Conservation (phyloP, 305 asterid species). For the Fraxinus albicans region DNA sequence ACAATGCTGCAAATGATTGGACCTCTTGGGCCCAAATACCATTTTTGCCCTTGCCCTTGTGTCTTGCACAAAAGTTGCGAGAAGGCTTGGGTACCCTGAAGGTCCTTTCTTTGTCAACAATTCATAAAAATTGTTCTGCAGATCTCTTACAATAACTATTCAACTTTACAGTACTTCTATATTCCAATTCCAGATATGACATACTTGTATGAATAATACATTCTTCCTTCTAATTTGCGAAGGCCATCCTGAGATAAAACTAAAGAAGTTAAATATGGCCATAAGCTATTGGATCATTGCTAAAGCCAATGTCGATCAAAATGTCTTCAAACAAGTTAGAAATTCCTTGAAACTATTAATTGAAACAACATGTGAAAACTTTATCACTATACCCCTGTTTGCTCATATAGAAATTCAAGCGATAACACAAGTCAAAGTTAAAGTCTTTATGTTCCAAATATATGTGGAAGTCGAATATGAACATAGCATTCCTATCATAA, state of each 20-base stretch:
- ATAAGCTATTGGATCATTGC: neutral
- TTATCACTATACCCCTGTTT: neutral
- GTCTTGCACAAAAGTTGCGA: neutral
- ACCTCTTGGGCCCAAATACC: neutral
- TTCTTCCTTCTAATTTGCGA: neutral
- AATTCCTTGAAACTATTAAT: neutral
- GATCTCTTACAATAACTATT: neutral
- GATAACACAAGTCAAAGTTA: neutral
- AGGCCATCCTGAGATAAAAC: neutral
- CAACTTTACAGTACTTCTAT: neutral
- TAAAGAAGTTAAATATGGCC: neutral
- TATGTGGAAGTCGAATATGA: neutral
- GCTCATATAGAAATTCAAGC: neutral
- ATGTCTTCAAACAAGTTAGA: neutral
- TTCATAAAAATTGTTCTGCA: neutral
- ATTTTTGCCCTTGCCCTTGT: neutral
- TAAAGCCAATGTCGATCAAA: neutral
- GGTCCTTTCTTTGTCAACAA: neutral
- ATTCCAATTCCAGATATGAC: neutral
- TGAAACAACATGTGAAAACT: neutral
- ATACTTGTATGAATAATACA: neutral
- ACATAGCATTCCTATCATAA: neutral
- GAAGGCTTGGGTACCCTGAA: neutral
- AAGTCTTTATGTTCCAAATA: neutral
- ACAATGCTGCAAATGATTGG: neutral